These are phyloP conservation scores for Claviceps monticola DNA, from an alignment of 2,329 filamentous ascomycete genomes.

Conservation along the genomic window DNA sequence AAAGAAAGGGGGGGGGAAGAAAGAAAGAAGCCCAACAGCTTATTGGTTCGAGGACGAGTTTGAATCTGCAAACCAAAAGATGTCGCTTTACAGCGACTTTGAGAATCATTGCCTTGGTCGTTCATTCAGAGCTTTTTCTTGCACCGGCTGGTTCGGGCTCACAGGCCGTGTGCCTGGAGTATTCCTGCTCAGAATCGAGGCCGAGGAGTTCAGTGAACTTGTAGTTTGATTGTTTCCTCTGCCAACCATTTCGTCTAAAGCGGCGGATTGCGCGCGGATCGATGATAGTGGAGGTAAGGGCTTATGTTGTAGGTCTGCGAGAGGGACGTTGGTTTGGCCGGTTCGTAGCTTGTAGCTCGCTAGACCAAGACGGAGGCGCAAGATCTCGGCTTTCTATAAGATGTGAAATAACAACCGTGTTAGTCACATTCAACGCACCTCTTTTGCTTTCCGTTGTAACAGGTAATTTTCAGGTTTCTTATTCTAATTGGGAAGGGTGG, in stretches of 20 bases:
- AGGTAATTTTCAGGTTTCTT: neutral
- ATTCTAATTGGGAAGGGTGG: neutral
- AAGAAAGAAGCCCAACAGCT: neutral
- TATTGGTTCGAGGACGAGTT: neutral
- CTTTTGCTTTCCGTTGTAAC: neutral
- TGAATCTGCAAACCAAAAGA: neutral
- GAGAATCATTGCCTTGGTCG: too few relatives aligned
- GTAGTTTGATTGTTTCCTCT: too few relatives aligned
- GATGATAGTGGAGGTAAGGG: slow-evolving; percentile 14
- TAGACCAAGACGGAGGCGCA: slow-evolving; percentile 54
- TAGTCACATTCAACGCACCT: slow-evolving; percentile 3
- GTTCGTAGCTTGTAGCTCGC: slow-evolving; percentile 65
- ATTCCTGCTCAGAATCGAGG: neutral
- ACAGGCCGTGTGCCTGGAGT: neutral
- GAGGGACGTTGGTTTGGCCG: slow-evolving; percentile 52
- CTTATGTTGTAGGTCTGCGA: slow-evolving; percentile 40
- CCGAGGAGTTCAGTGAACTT: neutral
- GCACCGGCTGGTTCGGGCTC: neutral
- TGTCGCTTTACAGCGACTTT: neutral
- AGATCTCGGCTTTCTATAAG: slow-evolving; percentile 45
- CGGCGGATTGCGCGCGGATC: slow-evolving; percentile 14
- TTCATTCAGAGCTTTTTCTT: neutral
- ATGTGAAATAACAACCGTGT: neutral
- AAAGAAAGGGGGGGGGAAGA: neutral
- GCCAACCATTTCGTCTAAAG: neutral